Evolutionary conservation across 805 yeast species (phyloP), one percentile per base, ranked within the genome.

Genomic region (Peterozyma toletana): DNA sequence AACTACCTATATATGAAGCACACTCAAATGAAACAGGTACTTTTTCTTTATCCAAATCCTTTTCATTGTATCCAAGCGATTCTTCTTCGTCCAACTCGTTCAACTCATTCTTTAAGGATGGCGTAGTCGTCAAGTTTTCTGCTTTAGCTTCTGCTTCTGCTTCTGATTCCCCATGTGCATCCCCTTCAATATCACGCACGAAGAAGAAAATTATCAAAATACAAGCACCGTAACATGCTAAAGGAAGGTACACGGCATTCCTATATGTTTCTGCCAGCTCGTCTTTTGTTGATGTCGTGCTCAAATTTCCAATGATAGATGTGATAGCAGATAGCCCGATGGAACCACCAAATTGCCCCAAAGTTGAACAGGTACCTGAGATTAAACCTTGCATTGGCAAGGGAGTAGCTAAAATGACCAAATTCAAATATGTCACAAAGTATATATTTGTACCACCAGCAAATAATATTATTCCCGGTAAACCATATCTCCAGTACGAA

Each of bases 381-480:
- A 68, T 67, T 29, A 64, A 60, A 14, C 71, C 73, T 41, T 68
- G 72, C 13, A 64, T 46, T 41, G 64, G 62, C 4, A 51, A 38
- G 0, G 75, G 73, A 9, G 71, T 60, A 16, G 57, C 40, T 37
- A 55, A 37, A 46, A 58, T 53, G 9, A 67, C 50, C 3, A 62
- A 55, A 30, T 56, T 62, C 34, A 60, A 43, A 41, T 60, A 68
- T 3, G 64, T 56, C 27, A 64, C 55, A 49, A 63, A 66, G 47
- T 57, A 68, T 2, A 60, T 41, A 35, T 65, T 66, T 1, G 50
- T 44, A 1, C 61, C 59, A 21, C 46, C 42, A 6, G 62, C 66
- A 40, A 46, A 39, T 18, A 41, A 51, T 54, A 16, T 30, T 9
- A 30, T 10, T 10, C 33, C 33, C 9, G 33, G 33, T 30, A 11